Evolutionary conservation across 345 rosid genomes (phyloP).

Genomic region (Populus pruinosa): DNA sequence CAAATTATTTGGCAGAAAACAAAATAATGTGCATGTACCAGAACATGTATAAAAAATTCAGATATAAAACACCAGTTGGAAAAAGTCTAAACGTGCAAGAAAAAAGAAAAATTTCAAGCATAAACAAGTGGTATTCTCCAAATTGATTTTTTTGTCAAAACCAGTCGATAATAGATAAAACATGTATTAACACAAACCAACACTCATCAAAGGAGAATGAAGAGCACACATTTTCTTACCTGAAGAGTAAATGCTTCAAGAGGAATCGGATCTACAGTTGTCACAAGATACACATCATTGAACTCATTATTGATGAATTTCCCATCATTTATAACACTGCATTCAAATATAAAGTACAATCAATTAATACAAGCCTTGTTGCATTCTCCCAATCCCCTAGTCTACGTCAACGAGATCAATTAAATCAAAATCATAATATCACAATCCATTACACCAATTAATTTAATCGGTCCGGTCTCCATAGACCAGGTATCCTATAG

Average conservation of each 20-base stretch:
- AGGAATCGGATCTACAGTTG: slow-evolving; percentile 78
- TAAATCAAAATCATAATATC: no score
- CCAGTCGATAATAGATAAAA: no score
- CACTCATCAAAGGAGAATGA: no score
- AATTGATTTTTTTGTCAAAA: no score
- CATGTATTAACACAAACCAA: no score
- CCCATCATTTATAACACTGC: slow-evolving; percentile 77
- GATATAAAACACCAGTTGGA: background rate
- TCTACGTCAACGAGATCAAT: no score
- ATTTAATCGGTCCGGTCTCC: background rate
- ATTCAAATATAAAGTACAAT: slow-evolving; percentile 13
- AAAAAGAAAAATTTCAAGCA: background rate
- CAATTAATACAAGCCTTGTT: background rate
- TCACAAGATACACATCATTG: slow-evolving; percentile 82
- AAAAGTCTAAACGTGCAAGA: background rate
- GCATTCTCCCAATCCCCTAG: no score
- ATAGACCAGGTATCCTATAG: background rate
- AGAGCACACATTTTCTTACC: slow-evolving; percentile 40
- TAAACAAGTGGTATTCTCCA: no score
- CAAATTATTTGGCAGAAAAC: background rate
- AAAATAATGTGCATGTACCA: background rate
- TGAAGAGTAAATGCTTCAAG: slow-evolving; percentile 86
- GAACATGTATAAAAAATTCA: background rate
- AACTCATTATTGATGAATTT: slow-evolving; percentile 83
- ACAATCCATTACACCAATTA: background rate